A percentile compares a stretch with the other conserved stretches of the same genome.
phyloP scores from a whole-genome alignment of 768 basidiomycete species.

The Lactarius hatsudake region DNA sequence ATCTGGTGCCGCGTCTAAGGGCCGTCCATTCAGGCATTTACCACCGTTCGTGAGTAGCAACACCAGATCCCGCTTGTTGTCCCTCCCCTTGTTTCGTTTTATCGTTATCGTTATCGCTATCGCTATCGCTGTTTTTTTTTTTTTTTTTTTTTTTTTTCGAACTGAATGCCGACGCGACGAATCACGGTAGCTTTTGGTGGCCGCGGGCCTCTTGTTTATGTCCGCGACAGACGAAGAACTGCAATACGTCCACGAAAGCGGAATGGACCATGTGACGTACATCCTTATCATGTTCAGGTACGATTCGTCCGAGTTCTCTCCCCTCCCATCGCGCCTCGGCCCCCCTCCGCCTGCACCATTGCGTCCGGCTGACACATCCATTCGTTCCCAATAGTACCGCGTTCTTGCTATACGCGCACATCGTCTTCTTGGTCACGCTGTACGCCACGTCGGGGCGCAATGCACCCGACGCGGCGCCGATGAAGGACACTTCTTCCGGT shows the following conservation, averaged over 20 bases:
- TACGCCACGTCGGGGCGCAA: slow-evolving; percentile 64
- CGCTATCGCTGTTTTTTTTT: not conserved
- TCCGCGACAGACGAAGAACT: slow-evolving; percentile 93
- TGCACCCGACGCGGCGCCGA: slow-evolving; percentile 34
- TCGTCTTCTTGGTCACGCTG: slow-evolving; percentile 66
- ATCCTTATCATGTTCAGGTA: slow-evolving; percentile 81
- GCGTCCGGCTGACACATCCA: not conserved
- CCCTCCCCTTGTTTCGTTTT: not conserved
- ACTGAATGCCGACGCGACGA: slow-evolving; percentile 59
- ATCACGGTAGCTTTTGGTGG: slow-evolving; percentile 50
- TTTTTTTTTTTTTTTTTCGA: not conserved
- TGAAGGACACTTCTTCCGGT: slow-evolving; percentile 30
- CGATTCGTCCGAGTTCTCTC: slow-evolving; percentile 24
- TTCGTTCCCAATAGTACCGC: slow-evolving; percentile 46
- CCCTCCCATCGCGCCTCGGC: slow-evolving; percentile 1
- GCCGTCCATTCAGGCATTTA: slow-evolving; percentile 76
- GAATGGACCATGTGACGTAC: slow-evolving; percentile 92
- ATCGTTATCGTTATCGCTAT: not conserved
- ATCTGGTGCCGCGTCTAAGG: slow-evolving; percentile 27
- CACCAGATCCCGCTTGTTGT: not conserved
- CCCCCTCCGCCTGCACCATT: not conserved
- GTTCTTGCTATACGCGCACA: slow-evolving; percentile 75
- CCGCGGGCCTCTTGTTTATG: slow-evolving; percentile 71
- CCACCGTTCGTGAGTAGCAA: slow-evolving; percentile 75
- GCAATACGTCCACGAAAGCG: slow-evolving; percentile 58